Percentiles rank a stretch among this genome's conserved stretches.
phyloP scores from a whole-genome alignment of 1,284 basidiomycete genomes.

The Moniliophthora roreri region DNA sequence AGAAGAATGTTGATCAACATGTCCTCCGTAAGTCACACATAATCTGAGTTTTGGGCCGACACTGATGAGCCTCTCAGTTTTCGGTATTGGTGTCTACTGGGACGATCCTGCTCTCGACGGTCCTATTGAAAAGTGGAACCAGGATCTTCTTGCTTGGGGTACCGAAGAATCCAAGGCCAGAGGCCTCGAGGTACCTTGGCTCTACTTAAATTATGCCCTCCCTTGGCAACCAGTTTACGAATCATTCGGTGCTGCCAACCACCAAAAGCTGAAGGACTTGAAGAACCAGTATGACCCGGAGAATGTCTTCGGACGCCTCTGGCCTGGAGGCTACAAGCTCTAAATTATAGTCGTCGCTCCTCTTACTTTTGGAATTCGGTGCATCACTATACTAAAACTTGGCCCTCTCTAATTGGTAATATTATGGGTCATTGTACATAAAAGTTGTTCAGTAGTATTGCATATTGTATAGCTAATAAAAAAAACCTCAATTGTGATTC shows the following conservation, averaged over 20 bases:
- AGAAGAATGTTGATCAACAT: too few species aligned
- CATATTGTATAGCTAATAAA: too few species aligned
- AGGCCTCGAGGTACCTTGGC: neutral
- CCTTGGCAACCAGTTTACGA: conserved; percentile 3
- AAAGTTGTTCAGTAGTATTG: too few species aligned
- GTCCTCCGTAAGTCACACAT: too few species aligned
- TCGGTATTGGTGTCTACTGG: neutral
- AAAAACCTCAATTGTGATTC: too few species aligned
- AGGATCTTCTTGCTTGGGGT: neutral
- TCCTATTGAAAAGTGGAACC: neutral
- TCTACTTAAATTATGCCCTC: conserved; percentile 6
- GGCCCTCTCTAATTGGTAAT: too few species aligned
- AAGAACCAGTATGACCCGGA: neutral
- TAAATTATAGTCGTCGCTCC: neutral
- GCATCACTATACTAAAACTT: too few species aligned
- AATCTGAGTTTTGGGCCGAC: too few species aligned
- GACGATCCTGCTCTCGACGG: neutral
- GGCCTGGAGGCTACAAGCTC: conserved; percentile 9
- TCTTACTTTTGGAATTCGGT: too few species aligned
- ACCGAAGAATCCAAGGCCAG: neutral
- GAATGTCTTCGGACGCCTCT: neutral
- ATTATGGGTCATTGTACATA: too few species aligned
- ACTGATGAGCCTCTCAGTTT: too few species aligned
- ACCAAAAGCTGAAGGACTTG: neutral
- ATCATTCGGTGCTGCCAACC: conserved; percentile 1